Base-by-base conservation (phyloP, 2,329 filamentous ascomycete genomes). In the Thielaviopsis musarum region DNA sequence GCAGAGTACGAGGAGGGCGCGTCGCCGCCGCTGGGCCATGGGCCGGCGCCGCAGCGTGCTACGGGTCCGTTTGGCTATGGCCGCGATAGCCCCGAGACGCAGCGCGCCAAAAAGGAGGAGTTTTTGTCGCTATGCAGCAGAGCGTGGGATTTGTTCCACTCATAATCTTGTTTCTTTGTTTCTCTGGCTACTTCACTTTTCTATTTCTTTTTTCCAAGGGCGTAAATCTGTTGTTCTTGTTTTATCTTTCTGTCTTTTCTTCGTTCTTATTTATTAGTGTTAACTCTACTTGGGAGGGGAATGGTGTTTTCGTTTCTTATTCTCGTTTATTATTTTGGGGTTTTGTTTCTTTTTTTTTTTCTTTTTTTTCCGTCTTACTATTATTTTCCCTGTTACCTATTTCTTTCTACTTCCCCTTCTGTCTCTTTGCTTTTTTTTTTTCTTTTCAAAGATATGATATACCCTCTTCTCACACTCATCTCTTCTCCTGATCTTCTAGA, bases 101-200 rank as follows among this genome's bases (percentile, higher is more conserved):
- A 88, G 69, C 79, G 82, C 66, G 84, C 81, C 67, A 97, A 97
- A 81, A 90, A 90, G 69, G 90, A 95, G 52, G 89, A 95, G 70
- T 98, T 98, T 68, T 75, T 98, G 64, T 77, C 80, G 59, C 74
- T 97, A 56, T 96, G 91, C 69, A 83, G 88, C 65, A 79, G 88
- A 67, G 93, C 93, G 9, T 98, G 93, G 93, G 93, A 98, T 73
- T 73, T 98, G 28, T 95, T 97, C 72, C 93, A 97, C 75, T 95
- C 90, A 63, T 96, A 74, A 81, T 59, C 56, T 28, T 24, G 28
- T 24, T 19, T 22, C 30, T 28, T 58, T 54, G 9, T 15, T 28
- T 54, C 30, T 38, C 28, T n/a, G 28, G 10, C 13, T 49, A 49
- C 21, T 22, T 26, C 26, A 21, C 24, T 38, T 34, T 55, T 48